phyloP scores from a whole-genome alignment of 768 basidiomycete species.

The Cystobasidium onofrii region DNA sequence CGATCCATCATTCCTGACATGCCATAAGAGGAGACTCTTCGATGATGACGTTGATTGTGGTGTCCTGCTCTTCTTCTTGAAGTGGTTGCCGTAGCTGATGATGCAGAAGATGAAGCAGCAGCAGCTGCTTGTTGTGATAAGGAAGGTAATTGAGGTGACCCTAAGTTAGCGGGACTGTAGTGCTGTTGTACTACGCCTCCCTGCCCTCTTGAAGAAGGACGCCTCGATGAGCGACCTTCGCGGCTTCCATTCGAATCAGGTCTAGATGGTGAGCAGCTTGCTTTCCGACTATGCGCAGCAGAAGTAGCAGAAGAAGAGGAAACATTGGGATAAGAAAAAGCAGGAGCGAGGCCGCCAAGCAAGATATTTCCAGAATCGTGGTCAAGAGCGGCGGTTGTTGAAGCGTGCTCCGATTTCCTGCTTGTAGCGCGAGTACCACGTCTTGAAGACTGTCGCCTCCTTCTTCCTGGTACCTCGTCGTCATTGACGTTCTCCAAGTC shows the following conservation, averaged over 20 bases:
- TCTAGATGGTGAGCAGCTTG: neutral
- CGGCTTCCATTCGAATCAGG: neutral
- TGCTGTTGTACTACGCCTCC: neutral
- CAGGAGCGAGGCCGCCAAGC: neutral
- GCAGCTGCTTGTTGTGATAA: neutral
- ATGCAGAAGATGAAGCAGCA: too few species aligned
- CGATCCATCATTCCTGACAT: conserved; percentile 22
- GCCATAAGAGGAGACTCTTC: conserved; percentile 4
- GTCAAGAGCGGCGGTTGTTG: neutral
- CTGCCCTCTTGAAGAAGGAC: neutral
- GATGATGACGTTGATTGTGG: conserved; percentile 3
- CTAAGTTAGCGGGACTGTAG: neutral
- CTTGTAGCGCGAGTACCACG: neutral
- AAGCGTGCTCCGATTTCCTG: neutral
- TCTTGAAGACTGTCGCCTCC: neutral
- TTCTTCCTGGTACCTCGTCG: neutral
- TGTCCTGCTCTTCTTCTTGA: conserved; percentile 4
- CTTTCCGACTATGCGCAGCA: neutral
- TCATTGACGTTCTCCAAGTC: neutral
- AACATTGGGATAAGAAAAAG: neutral
- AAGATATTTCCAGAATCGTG: neutral
- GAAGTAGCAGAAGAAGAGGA: neutral
- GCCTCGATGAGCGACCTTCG: neutral
- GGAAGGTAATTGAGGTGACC: neutral
- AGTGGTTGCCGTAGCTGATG: neutral